Evolutionary conservation across 305 asterid genomes (phyloP).

Genomic region (Nicotiana rustica): DNA sequence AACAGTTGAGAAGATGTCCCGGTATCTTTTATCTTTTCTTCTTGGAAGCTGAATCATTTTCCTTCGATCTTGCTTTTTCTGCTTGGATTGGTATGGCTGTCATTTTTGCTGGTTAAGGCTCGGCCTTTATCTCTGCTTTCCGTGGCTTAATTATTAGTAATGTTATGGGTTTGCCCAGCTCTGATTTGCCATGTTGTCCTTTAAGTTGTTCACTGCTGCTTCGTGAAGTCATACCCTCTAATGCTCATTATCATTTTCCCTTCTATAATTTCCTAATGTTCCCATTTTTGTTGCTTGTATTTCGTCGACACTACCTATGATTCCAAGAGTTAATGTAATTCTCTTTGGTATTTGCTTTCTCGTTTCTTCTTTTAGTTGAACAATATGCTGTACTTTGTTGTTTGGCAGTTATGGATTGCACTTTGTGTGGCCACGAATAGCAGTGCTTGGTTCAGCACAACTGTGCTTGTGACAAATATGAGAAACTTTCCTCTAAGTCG

Average conservation of each 20-base stretch:
- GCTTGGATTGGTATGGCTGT: neutral
- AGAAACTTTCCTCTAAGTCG: conserved; percentile 77
- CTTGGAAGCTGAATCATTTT: neutral
- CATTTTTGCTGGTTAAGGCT: neutral
- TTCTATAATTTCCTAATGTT: neutral
- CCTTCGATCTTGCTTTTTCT: neutral
- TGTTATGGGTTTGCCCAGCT: neutral
- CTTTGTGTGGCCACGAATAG: conserved; percentile 67
- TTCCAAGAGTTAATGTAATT: neutral
- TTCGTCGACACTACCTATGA: neutral
- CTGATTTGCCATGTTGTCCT: neutral
- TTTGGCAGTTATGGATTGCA: conserved; percentile 70
- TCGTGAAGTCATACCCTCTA: neutral
- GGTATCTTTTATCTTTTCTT: neutral
- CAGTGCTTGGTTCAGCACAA: conserved; percentile 72
- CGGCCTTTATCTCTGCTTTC: neutral
- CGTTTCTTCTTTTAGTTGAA: neutral
- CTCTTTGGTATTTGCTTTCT: neutral
- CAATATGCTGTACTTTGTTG: neutral
- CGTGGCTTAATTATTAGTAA: neutral
- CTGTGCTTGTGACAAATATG: conserved; percentile 78
- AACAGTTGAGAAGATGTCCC: neutral
- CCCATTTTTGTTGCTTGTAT: neutral
- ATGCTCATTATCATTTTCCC: neutral
- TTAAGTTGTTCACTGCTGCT: neutral